Percentiles rank a stretch among this genome's conserved stretches.
phyloP scores from a whole-genome alignment of 768 basidiomycete species.

The Naganishia kalamii region DNA sequence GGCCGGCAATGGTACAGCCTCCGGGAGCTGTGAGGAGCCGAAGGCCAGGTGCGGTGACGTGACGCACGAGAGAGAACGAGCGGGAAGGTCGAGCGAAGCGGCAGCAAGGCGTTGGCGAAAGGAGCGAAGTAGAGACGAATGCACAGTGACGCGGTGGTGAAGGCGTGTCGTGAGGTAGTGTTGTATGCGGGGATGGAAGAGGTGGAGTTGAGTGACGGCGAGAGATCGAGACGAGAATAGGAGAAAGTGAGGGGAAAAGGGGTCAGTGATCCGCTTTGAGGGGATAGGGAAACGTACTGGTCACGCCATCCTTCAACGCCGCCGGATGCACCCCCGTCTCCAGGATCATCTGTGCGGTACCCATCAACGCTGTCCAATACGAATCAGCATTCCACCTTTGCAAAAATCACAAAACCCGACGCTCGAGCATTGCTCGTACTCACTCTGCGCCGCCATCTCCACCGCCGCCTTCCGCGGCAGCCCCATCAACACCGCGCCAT shows the following conservation, averaged over 20 bases:
- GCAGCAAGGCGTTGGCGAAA: not conserved
- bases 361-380: conserved; percentile 69
- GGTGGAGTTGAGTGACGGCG: too few relatives aligned
- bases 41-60: not conserved
- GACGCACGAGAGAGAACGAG: not conserved
- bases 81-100: not conserved
- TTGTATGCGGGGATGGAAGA: too few relatives aligned
- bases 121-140: too few relatives aligned
- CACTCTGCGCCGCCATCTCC: conserved; percentile 92
- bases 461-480: conserved; percentile 86
- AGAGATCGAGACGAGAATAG: not conserved
- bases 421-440: too few relatives aligned
- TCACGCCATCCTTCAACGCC: conserved; percentile 93
- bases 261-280: too few relatives aligned
- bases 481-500: conserved; percentile 99
- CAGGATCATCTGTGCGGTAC: conserved; percentile 90
- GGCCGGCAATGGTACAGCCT: conserved; percentile 96
- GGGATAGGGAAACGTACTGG: too few relatives aligned
- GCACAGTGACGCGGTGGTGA: too few relatives aligned
- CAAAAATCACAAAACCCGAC: not conserved
- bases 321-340: conserved; percentile 86
- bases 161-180: too few relatives aligned
- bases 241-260: not conserved
- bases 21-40: conserved; percentile 65
- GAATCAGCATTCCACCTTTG: not conserved